Conservation (phyloP, 192 early-diverging fungal genomes). For the Dissophora ornata region DNA sequence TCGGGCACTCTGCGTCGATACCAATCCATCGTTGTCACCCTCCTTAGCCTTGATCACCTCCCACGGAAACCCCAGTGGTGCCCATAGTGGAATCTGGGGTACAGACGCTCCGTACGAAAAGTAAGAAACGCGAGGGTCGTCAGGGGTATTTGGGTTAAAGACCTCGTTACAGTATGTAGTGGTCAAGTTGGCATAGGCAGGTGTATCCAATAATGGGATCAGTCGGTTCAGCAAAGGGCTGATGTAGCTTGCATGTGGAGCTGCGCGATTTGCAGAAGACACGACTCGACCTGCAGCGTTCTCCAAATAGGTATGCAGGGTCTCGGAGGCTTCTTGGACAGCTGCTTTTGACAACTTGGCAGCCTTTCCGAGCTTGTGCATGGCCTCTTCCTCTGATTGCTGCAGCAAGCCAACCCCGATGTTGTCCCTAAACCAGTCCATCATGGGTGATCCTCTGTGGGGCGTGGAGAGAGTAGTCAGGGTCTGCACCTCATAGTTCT, state of each 20-base stretch:
- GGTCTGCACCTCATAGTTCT: constrained; percentile 77
- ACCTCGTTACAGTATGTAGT: constrained; percentile 84
- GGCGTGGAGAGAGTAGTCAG: constrained; percentile 95
- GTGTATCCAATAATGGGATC: constrained; percentile 85
- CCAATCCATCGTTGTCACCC: constrained; percentile 94
- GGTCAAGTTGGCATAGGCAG: constrained; percentile 92
- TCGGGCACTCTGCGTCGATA: constrained; percentile 81
- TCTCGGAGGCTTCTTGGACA: constrained; percentile 11
- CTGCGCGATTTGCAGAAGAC: constrained; percentile 7
- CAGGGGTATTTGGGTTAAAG: constrained; percentile 90
- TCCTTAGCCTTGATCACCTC: constrained; percentile 81
- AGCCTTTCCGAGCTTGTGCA: constrained; percentile 42
- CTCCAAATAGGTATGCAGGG: constrained; percentile 6
- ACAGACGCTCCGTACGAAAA: constrained; percentile 83
- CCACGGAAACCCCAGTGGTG: constrained; percentile 82
- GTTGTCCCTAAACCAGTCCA: constrained; percentile 93
- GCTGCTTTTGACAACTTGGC: constrained; percentile 46
- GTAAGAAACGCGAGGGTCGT: constrained; percentile 82
- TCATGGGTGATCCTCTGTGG: constrained; percentile 91
- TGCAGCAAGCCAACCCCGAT: constrained; percentile 80
- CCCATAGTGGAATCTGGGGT: constrained; percentile 72
- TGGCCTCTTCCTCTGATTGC: constrained; percentile 45
- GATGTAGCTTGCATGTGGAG: constrained; percentile 10
- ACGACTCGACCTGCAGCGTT: constrained; percentile 1
- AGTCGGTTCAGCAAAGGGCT: constrained; percentile 60